A percentile compares a stretch with the other conserved stretches of the same genome.
Evolutionary conservation across 148 eudicot species (phyloP).

Genomic region (Diospyros kaki): DNA sequence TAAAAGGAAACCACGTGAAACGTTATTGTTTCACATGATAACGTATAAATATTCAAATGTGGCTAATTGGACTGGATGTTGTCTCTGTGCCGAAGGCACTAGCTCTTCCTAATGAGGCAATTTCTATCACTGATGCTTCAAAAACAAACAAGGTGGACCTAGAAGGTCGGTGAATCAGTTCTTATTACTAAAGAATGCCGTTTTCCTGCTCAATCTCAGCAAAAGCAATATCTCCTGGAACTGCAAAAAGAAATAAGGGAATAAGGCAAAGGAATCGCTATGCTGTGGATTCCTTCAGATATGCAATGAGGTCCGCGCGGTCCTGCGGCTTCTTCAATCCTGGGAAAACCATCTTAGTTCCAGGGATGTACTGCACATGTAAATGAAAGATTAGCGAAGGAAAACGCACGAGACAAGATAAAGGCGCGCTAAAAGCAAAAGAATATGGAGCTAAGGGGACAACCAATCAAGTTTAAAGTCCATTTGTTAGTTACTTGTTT

Average conservation of each 20-base stretch:
- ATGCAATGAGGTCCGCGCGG: constrained; percentile 71
- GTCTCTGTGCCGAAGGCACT: neutral
- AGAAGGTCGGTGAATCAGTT: neutral
- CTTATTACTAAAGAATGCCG: constrained; percentile 5
- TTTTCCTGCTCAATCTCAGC: neutral
- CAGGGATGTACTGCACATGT: constrained; percentile 61
- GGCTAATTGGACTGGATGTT: neutral
- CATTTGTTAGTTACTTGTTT: too few species aligned
- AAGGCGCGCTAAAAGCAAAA: too few species aligned
- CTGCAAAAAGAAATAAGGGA: constrained; percentile 5
- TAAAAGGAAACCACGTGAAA: neutral
- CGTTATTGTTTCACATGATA: neutral
- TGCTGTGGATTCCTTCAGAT: constrained; percentile 51
- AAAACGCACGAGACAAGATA: neutral
- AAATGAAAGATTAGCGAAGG: neutral
- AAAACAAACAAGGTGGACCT: neutral
- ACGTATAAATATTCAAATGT: neutral
- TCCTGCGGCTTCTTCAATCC: constrained; percentile 84
- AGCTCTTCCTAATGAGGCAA: neutral
- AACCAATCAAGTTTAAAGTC: neutral
- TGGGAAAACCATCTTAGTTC: constrained; percentile 85
- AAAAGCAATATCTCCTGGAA: constrained; percentile 3
- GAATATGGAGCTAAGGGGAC: neutral
- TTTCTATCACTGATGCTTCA: neutral
- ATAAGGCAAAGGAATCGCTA: neutral